These are phyloP conservation scores for Colletotrichum australisinense DNA, from an alignment of 2,329 filamentous ascomycete genomes.

Conservation along the genomic window DNA sequence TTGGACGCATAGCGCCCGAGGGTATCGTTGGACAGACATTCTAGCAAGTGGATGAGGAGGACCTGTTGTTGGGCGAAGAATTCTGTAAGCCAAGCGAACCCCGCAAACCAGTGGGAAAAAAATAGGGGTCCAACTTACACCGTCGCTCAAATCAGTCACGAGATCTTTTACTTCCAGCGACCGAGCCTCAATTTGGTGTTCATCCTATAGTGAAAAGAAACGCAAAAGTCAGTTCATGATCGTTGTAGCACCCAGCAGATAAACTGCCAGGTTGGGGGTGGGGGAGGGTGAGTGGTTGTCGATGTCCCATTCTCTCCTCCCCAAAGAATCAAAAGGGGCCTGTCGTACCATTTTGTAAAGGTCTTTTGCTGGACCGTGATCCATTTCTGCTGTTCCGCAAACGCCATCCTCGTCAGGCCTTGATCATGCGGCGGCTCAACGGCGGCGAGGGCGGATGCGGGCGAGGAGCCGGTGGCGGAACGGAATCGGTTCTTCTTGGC, in stretches of 20 bases:
- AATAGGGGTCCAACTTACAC: conserved; percentile 69
- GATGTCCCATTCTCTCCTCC: no score
- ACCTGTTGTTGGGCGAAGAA: conserved; percentile 65
- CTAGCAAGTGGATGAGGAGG: conserved; percentile 94
- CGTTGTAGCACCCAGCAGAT: not conserved
- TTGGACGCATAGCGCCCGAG: conserved; percentile 97
- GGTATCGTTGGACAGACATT: conserved; percentile 94
- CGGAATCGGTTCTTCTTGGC: conserved; percentile 48
- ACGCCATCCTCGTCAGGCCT: conserved; percentile 70
- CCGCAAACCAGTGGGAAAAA: conserved; percentile 1
- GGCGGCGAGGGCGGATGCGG: conserved; percentile 56
- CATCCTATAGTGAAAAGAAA: conserved; percentile 68
- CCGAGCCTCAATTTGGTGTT: conserved; percentile 91
- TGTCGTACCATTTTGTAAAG: conserved; percentile 87
- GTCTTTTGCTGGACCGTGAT: conserved; percentile 95
- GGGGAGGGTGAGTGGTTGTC: not conserved
- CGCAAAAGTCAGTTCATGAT: conserved; percentile 33
- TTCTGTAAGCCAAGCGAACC: conserved; percentile 36
- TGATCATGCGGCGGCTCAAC: conserved; percentile 62
- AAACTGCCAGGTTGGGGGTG: not conserved
- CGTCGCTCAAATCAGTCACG: conserved; percentile 90
- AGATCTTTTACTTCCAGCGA: conserved; percentile 87
- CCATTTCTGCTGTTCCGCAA: conserved; percentile 74
- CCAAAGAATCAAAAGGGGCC: conserved; percentile 54
- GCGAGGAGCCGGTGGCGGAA: conserved; percentile 47